These are phyloP conservation scores for Podospora sp. DNA, from an alignment of 495 filamentous ascomycete genomes.

Conservation along the genomic window DNA sequence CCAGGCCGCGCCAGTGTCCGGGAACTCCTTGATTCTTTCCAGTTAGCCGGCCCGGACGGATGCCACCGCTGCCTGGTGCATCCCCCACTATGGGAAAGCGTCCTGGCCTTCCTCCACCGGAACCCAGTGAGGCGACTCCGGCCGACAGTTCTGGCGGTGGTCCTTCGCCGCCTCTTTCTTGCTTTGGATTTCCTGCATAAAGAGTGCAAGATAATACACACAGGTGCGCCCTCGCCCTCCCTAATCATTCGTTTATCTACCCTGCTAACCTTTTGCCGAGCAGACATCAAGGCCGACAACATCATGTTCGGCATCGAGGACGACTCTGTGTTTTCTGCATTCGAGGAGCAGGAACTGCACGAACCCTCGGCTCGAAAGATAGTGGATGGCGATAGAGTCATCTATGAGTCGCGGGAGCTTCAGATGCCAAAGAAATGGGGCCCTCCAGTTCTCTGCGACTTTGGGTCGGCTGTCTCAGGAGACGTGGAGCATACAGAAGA, in stretches of 20 bases:
- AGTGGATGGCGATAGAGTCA: slow-evolving; percentile 29
- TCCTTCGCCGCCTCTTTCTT: slow-evolving; percentile 39
- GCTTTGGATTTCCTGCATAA: slow-evolving; percentile 48
- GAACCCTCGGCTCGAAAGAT: slow-evolving; percentile 37
- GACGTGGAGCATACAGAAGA: slow-evolving; percentile 27
- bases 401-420: slow-evolving; percentile 37
- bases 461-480: slow-evolving; percentile 47
- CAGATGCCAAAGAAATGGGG: slow-evolving; percentile 27
- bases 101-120: slow-evolving; percentile 33
- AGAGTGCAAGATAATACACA: slow-evolving; percentile 47
- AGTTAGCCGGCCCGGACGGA: slow-evolving; percentile 41
- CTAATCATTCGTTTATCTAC: background rate
- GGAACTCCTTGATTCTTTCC: slow-evolving; percentile 46
- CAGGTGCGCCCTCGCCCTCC: slow-evolving; percentile 36
- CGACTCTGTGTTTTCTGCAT: slow-evolving; percentile 20
- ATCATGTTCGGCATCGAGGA: slow-evolving; percentile 36
- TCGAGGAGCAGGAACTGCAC: slow-evolving; percentile 33
- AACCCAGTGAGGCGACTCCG: slow-evolving; percentile 37
- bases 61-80: slow-evolving; percentile 49
- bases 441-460: slow-evolving; percentile 47
- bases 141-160: slow-evolving; percentile 34
- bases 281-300: slow-evolving; percentile 42
- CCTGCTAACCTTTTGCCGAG: background rate
- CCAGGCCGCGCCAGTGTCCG: slow-evolving; percentile 43
- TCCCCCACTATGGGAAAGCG: slow-evolving; percentile 44